Conservation (phyloP, 208 protist species). For the Leptomonas pyrrhocoris region DNA sequence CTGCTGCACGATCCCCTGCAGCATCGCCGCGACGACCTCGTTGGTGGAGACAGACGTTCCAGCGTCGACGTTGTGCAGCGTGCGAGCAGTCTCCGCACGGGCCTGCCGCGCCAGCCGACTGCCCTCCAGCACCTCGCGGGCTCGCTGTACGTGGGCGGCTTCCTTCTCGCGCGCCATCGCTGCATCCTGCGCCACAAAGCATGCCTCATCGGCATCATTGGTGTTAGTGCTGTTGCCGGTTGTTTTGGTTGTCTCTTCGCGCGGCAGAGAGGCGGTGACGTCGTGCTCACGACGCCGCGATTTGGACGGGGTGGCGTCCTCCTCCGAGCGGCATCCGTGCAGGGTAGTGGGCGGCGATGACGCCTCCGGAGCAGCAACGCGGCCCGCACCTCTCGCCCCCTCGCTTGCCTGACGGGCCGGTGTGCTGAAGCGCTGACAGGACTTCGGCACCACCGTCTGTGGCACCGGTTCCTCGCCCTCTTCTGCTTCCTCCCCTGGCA, state of each 20-base stretch:
- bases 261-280: slow-evolving; percentile 21
- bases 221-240: not conserved
- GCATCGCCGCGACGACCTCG: slow-evolving; percentile 48
- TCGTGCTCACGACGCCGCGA: slow-evolving; percentile 38
- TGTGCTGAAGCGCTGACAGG: not conserved
- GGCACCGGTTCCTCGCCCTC: slow-evolving; percentile 14
- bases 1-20: slow-evolving; percentile 72
- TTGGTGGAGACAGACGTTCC: slow-evolving; percentile 19
- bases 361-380: slow-evolving; percentile 1
- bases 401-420: not conserved
- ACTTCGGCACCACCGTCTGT: slow-evolving; percentile 7
- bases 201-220: slow-evolving; percentile 16
- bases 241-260: slow-evolving; percentile 3
- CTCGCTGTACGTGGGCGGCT: slow-evolving; percentile 21
- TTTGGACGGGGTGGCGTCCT: slow-evolving; percentile 34
- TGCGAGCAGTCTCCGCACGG: not conserved
- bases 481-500: slow-evolving; percentile 6
- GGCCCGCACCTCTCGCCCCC: not conserved
- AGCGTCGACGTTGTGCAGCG: slow-evolving; percentile 1
- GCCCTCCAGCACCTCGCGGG: slow-evolving; percentile 17
- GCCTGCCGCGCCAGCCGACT: slow-evolving; percentile 14
- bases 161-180: slow-evolving; percentile 22
- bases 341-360: slow-evolving; percentile 22
- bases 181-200: slow-evolving; percentile 16
- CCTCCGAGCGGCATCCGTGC: slow-evolving; percentile 3